Evolutionary conservation across 2,329 filamentous ascomycete genomes (phyloP), one percentile per base, ranked within the genome.

Genomic region (Colletotrichum cordylinicola): DNA sequence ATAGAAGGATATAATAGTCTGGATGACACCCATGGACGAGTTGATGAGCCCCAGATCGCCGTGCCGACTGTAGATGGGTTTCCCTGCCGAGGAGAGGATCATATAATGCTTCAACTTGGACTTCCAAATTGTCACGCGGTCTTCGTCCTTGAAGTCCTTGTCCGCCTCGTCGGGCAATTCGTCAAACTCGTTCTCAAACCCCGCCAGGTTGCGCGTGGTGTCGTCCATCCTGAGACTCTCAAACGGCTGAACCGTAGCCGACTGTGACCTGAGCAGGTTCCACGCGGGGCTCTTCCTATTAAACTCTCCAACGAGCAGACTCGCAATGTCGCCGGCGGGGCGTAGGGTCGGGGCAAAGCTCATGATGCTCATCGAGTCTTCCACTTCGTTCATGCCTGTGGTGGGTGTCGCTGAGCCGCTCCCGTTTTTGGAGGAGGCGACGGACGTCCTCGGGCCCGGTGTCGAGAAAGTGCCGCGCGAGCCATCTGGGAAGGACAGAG

Each of bases 1-100:
- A 82, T 98, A 98, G 83, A 98, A 98, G 2, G 97, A 98, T 77
- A 99, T 98, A 80, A 99, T 96, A 58, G 97, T 99, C 83, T 98
- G 97, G 3, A 98, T 93, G 21, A 99, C 94, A 55, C 97, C 97
- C 83, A 98, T 96, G 80, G 97, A 98, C 67, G 94, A 94, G 80
- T 98, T 98, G 82, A 98, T 95, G 58, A 98, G 88, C 70, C 94
- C 93, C 78, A 98, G 90, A 79, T 98, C 95, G 55, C 98, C 97
- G 82, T 99, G 96, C 65, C 98, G 92, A 81, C 96, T 98, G 89
- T 96, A 99, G 65, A 99, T 98, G 13, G 97, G 98, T 83, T 99
- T 99, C 24, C 97, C 97, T 12, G 98, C 96, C 16, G 96, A 96
- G 4, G 97, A 98, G 2, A 99, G 88, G 80, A 99, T 98, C 85